phyloP scores from a whole-genome alignment of 2,329 filamentous ascomycete genomes.

The Chlorencoelia australis region DNA sequence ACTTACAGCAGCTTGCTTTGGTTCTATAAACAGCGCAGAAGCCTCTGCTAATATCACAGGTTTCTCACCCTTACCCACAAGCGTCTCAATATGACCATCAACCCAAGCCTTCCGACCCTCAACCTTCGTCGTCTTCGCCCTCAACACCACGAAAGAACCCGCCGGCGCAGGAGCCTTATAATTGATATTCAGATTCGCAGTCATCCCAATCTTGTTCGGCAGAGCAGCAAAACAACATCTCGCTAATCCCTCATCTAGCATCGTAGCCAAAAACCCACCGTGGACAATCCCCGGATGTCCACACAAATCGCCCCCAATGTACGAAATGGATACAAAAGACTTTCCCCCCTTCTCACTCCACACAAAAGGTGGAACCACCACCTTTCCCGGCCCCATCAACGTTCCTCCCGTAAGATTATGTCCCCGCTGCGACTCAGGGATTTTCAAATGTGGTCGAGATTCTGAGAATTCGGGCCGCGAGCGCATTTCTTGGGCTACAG shows the following conservation, averaged over 20 bases:
- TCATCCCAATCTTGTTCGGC: conserved; percentile 77
- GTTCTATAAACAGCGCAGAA: conserved; percentile 79
- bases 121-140: conserved; percentile 70
- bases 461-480: conserved; percentile 57
- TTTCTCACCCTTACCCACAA: conserved; percentile 53
- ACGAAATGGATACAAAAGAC: conserved; percentile 61
- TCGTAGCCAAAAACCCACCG: conserved; percentile 81
- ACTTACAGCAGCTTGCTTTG: conserved; percentile 57
- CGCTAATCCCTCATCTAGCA: conserved; percentile 83
- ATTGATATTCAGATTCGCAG: conserved; percentile 73
- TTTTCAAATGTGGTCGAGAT: conserved; percentile 77
- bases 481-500: conserved; percentile 61
- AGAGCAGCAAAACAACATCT: conserved; percentile 81
- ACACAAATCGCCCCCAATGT: conserved; percentile 70
- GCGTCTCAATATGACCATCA: conserved; percentile 72
- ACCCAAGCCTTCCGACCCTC: conserved; percentile 95
- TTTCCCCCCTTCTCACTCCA: conserved; percentile 65
- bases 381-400: conserved; percentile 61
- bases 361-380: conserved; percentile 71
- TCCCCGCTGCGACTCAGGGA: conserved; percentile 57
- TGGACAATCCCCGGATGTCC: conserved; percentile 88
- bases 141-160: conserved; percentile 64
- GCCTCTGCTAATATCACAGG: conserved; percentile 69
- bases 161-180: conserved; percentile 76
- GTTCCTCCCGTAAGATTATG: conserved; percentile 78